Evolutionary conservation across 805 yeast species (phyloP).

Genomic region (Starmera caribaea): DNA sequence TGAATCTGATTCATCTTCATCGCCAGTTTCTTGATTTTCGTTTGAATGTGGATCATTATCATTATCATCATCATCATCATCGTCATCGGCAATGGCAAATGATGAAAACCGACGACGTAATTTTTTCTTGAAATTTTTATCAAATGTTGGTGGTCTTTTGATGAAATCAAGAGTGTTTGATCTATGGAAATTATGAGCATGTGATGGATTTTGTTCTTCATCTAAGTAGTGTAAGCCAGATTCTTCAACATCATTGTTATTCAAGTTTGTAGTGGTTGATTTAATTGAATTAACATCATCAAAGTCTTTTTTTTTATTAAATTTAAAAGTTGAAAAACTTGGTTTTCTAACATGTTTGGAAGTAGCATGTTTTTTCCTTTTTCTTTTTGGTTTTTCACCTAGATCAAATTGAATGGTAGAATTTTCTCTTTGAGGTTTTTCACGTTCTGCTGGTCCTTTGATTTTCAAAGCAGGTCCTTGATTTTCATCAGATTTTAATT

Average conservation of each 20-base stretch:
- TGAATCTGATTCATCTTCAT: constrained; percentile 14
- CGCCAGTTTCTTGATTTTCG: constrained; percentile 2
- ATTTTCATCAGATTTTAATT: constrained; percentile 32
- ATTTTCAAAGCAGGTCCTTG: constrained; percentile 75
- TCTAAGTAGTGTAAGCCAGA: constrained; percentile 7
- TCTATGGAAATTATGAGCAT: constrained; percentile 26
- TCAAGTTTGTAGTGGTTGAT: constrained; percentile 6
- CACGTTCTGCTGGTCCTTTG: constrained; percentile 69
- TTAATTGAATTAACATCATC: constrained; percentile 4
- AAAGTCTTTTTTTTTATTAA: constrained; percentile 13
- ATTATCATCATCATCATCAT: constrained; percentile 4
- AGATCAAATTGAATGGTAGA: constrained; percentile 21
- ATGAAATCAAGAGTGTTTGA: constrained; percentile 39
- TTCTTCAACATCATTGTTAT: constrained; percentile 20
- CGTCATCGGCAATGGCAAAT: constrained; percentile 13
- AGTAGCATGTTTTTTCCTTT: constrained; percentile 4
- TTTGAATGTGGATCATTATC: neutral
- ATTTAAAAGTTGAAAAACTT: constrained; percentile 5
- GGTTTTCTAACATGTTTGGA: constrained; percentile 4
- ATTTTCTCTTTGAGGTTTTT: constrained; percentile 18
- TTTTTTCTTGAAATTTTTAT: constrained; percentile 26
- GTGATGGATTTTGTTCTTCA: constrained; percentile 20
- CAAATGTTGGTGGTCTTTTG: constrained; percentile 39
- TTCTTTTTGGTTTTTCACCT: constrained; percentile 7
- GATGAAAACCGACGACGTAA: constrained; percentile 21